Base-by-base conservation (phyloP, 2,329 filamentous ascomycete species). In the Grosmannia huntii region DNA sequence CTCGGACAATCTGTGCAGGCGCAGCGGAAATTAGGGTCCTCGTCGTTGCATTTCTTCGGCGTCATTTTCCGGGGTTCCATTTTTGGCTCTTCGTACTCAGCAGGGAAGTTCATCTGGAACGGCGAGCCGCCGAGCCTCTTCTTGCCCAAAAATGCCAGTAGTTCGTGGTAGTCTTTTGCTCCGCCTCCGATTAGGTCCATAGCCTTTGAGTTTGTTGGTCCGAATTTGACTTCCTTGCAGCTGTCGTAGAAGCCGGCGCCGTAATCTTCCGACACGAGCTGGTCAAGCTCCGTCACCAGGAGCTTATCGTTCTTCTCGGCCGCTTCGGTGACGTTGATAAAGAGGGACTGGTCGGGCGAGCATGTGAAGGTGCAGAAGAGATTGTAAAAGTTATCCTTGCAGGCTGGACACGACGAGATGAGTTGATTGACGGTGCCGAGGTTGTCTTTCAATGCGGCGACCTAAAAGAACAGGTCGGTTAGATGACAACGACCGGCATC, bases 151-250 rank as follows among this genome's bases (percentile, higher is more conserved):
- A 97, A 99, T 67, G 91, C 92, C 64, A 99, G 75, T 65, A 99
- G 87, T 49, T 87, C 82, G 0, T 84, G 83, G 70, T 92, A 95
- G 69, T 96, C 89, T 71, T 91, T 92, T 14, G 94, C 94, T 19
- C 92, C 91, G 19, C 94, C 94, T 36, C 94, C 95, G 61, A 99
- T 97, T 65, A 99, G 85, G 65, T 92, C 87, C 81, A 99, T 99
- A 19, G 92, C 94, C 66, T 87, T 90, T 61, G 89, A 87, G 68
- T 96, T 96, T 49, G 92, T 91, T 7, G 91, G 87, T 41, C 94
- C 94, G 67, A 97, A 96, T 69, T 99, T 99, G 72, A 99, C 92
- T 70, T 99, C 90, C 73, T 97, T 97, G 76, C 94, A 99, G 73
- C 94, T 99, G 71, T 96, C 81, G 70, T 91, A 99, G 74, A 99